Percentiles rank a stretch among this genome's conserved stretches.
These are phyloP conservation scores for Parafenestella ontariensis DNA, from an alignment of 2,329 filamentous ascomycete species.

Conservation along the genomic window DNA sequence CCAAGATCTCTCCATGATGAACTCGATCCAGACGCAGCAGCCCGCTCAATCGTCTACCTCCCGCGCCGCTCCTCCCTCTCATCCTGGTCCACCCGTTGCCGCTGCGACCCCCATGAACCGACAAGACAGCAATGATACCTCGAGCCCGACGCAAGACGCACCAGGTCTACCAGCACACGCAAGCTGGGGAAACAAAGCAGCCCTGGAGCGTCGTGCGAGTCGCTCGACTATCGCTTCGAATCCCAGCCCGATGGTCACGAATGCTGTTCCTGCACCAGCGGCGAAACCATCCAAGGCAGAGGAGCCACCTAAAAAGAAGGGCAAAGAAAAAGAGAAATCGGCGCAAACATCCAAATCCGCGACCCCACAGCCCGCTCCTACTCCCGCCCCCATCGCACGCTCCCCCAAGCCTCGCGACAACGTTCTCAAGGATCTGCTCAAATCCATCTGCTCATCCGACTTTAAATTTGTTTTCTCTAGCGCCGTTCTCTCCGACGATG, in stretches of 20 bases:
- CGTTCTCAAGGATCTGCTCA: slow-evolving; percentile 48
- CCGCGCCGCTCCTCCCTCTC: slow-evolving; percentile 59
- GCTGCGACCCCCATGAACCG: slow-evolving; percentile 70
- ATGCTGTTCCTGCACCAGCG: slow-evolving; percentile 52
- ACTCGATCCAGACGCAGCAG: slow-evolving; percentile 81
- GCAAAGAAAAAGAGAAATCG: slow-evolving; percentile 31
- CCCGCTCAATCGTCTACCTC: slow-evolving; percentile 65
- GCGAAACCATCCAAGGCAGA: slow-evolving; percentile 39
- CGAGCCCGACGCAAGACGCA: slow-evolving; percentile 67
- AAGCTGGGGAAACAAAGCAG: slow-evolving; percentile 83
- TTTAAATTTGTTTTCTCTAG: slow-evolving; percentile 64
- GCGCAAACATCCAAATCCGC: slow-evolving; percentile 36
- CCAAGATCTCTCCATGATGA: slow-evolving; percentile 93
- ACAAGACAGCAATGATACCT: slow-evolving; percentile 79
- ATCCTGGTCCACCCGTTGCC: slow-evolving; percentile 59
- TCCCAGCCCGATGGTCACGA: slow-evolving; percentile 74
- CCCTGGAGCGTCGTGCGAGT: slow-evolving; percentile 74
- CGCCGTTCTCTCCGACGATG: slow-evolving; percentile 50
- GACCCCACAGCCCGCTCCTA: slow-evolving; percentile 27
- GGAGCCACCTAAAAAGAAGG: slow-evolving; percentile 39
- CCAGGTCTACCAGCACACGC: slow-evolving; percentile 93
- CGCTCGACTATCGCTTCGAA: slow-evolving; percentile 81
- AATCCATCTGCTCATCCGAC: slow-evolving; percentile 50
- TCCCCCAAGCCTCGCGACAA: slow-evolving; percentile 26
- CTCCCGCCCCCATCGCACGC: slow-evolving; percentile 19